Evolutionary conservation across 345 rosid genomes (phyloP).

Genomic region (Laguncularia racemosa): DNA sequence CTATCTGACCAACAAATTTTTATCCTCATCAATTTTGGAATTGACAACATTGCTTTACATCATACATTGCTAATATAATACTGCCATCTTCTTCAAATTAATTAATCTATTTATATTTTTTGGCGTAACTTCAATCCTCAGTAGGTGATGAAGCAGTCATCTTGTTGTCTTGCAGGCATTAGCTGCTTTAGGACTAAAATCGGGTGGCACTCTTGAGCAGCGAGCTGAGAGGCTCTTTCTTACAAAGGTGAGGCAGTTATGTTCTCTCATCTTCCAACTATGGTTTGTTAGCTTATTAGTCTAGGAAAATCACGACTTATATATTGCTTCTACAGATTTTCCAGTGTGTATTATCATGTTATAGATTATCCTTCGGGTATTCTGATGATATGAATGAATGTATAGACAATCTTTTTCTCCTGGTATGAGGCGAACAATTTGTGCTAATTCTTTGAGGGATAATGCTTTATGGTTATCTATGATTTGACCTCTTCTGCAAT

Average conservation of each 20-base stretch:
- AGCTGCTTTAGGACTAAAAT: conserved; percentile 82
- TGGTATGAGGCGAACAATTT: too few relatives aligned
- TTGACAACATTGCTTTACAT: too few relatives aligned
- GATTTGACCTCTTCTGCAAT: too few relatives aligned
- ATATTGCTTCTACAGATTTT: too few relatives aligned
- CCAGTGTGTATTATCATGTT: too few relatives aligned
- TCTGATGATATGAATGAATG: too few relatives aligned
- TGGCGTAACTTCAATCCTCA: background rate
- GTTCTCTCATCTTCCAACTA: background rate
- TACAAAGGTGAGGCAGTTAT: conserved; percentile 50
- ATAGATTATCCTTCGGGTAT: too few relatives aligned
- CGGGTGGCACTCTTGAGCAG: conserved; percentile 86
- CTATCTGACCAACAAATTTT: background rate
- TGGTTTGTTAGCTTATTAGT: background rate
- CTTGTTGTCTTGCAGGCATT: conserved; percentile 48
- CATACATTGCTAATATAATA: too few relatives aligned
- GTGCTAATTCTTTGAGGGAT: too few relatives aligned
- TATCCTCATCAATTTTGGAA: too few relatives aligned
- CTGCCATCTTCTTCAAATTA: background rate
- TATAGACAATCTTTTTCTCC: too few relatives aligned
- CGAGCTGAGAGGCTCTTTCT: conserved; percentile 95
- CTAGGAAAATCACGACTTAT: background rate
- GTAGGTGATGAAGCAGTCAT: conserved; percentile 5
- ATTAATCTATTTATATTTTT: background rate
- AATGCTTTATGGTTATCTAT: too few relatives aligned